Evolutionary conservation across 352 stramenopile genomes (phyloP).

Genomic region (Phytophthora fragariaefolia): DNA sequence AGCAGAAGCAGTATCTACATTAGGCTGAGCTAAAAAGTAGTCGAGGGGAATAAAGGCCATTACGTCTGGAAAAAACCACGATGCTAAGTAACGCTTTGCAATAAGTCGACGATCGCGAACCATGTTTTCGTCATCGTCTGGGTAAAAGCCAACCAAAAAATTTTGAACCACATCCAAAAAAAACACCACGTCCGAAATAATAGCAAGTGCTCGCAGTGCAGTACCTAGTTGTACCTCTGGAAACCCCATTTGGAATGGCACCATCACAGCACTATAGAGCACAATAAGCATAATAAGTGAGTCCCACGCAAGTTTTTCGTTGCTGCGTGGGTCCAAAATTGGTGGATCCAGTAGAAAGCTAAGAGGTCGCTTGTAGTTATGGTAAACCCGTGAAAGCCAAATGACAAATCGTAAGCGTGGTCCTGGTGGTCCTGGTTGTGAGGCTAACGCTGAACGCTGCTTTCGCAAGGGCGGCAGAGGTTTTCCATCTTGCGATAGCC

Average conservation of each 20-base stretch:
- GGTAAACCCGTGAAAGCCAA: constrained; percentile 45
- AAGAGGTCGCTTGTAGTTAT: constrained; percentile 41
- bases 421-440: constrained; percentile 29
- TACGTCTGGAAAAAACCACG: constrained; percentile 69
- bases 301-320: constrained; percentile 68
- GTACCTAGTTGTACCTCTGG: constrained; percentile 54
- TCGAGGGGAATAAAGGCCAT: constrained; percentile 61
- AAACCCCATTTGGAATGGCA: constrained; percentile 78
- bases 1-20: not conserved
- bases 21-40: constrained; percentile 44
- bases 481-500: constrained; percentile 22
- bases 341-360: constrained; percentile 42
- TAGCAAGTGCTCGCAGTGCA: constrained; percentile 30
- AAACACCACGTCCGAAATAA: constrained; percentile 60
- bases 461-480: constrained; percentile 5
- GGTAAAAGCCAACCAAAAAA: constrained; percentile 75
- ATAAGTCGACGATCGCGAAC: constrained; percentile 51
- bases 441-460: constrained; percentile 45
- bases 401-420: constrained; percentile 41
- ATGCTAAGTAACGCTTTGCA: constrained; percentile 55
- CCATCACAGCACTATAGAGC: constrained; percentile 74
- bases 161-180: constrained; percentile 73
- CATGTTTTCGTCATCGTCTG: constrained; percentile 70
- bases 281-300: constrained; percentile 75
- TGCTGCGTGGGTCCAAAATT: constrained; percentile 64